Evolutionary conservation across 768 basidiomycete genomes (phyloP).

Genomic region (Pulveroboletus sp.): DNA sequence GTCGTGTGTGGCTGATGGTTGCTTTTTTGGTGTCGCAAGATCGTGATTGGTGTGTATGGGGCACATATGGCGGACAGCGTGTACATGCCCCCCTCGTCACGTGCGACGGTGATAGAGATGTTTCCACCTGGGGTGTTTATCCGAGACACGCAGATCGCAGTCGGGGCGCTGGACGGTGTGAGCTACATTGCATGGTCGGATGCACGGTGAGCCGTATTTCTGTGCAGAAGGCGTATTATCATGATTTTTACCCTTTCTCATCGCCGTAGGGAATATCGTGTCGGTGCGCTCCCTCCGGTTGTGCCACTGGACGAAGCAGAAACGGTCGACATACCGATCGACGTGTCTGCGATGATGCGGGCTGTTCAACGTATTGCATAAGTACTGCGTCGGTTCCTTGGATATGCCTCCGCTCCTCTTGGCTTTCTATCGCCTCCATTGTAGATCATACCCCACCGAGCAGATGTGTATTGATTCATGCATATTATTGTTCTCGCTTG

Average conservation of each 20-base stretch:
- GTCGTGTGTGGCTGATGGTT: background rate
- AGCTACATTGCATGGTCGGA: slow-evolving; percentile 59
- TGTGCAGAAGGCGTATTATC: background rate
- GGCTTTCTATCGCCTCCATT: background rate
- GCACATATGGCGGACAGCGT: slow-evolving; percentile 60
- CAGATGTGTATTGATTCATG: background rate
- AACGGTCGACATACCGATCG: background rate
- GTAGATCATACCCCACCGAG: background rate
- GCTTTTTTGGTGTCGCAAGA: slow-evolving; percentile 29
- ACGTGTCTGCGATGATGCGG: background rate
- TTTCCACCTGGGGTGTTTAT: slow-evolving; percentile 65
- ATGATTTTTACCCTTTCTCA: background rate
- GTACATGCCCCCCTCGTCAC: slow-evolving; percentile 59
- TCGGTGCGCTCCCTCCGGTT: slow-evolving; percentile 30
- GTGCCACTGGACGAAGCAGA: background rate
- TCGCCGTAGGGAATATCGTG: slow-evolving; percentile 33
- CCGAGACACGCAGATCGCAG: slow-evolving; percentile 56
- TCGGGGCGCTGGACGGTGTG: slow-evolving; percentile 44
- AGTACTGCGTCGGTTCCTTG: background rate
- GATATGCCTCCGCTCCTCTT: background rate
- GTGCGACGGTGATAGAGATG: slow-evolving; percentile 70
- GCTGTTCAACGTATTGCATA: background rate
- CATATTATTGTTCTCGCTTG: background rate
- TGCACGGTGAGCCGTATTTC: slow-evolving; percentile 24
- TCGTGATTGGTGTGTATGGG: slow-evolving; percentile 58